Base-by-base conservation (phyloP, 768 basidiomycete genomes). In the Naganishia randhawae region DNA sequence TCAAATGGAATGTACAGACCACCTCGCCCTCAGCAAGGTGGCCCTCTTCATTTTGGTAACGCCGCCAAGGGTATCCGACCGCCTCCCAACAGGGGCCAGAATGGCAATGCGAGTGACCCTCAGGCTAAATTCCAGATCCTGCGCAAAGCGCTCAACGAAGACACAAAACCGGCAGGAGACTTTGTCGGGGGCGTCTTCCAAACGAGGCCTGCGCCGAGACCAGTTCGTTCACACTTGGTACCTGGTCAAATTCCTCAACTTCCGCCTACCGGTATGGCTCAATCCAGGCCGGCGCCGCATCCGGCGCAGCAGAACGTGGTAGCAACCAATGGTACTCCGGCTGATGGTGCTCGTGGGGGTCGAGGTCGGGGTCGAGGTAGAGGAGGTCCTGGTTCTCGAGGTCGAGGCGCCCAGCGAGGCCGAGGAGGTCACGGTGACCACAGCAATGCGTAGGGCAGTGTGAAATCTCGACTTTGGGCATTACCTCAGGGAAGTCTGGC, bases 11-110 rank as follows among this genome's bases (percentile, higher is more conserved):
- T 57, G 29, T 32, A 27, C 13, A 42, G 45, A 11, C 41, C 63
- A 13, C 48, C 69, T 39, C 65, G 65, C 17, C 52, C 53, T 10
- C 52, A 39, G 19, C 65, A 66, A 11, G 50, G 29, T 19, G 72
- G 74, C 3, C 67, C 52, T n/a, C 50, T 72, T 45, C 73, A 73
- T 9, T 79, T 77, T 48, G 75, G 76, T n/a, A 72, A 79, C 54
- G 78, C 78, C 16, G 74, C 75, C 13, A 74, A 73, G 66, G 78
- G 78, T n/a, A 62, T 77, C 45, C 67, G 69, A 65, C 69, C 70
- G 29, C 27, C 65, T 0, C 69, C 51, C 25, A 61, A 11, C 37
- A 39, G 25, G 37, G 33, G 33, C 27, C 37, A 35, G 17, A n/a
- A 39, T 11, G 41, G 53, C 31, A 31, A n/a, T 16, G 52, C 55